phyloP scores from a whole-genome alignment of 2,329 filamentous ascomycete species.

The Falciphora oryzae region DNA sequence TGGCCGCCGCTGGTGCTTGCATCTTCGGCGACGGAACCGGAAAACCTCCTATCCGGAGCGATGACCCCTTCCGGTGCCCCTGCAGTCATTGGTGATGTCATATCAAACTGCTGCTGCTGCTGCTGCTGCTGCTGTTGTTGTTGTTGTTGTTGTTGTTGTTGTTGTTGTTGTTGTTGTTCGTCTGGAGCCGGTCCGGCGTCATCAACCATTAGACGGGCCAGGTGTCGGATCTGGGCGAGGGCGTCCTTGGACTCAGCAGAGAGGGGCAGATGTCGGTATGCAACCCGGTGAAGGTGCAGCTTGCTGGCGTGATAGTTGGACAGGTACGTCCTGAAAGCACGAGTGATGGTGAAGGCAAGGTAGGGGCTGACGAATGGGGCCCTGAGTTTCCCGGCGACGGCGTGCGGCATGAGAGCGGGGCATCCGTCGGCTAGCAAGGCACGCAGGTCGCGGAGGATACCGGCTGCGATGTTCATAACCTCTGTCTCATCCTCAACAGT shows the following conservation, averaged over 20 bases:
- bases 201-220: conserved; percentile 40
- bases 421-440: conserved; percentile 40
- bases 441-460: conserved; percentile 45
- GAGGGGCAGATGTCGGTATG: conserved; percentile 47
- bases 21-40: conserved; percentile 28
- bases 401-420: conserved; percentile 50
- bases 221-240: conserved; percentile 40
- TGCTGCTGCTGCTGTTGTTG: background rate
- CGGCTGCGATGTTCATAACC: conserved; percentile 47
- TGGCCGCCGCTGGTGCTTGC: background rate
- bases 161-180: background rate
- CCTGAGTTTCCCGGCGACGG: conserved; percentile 44
- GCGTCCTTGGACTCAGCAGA: conserved; percentile 43
- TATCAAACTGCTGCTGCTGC: background rate
- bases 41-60: background rate
- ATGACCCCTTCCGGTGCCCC: background rate
- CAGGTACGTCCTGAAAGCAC: conserved; percentile 49
- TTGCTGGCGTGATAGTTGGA: conserved; percentile 52
- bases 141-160: background rate
- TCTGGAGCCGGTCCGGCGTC: conserved; percentile 27
- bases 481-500: conserved; percentile 54
- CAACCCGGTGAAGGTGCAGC: conserved; percentile 51
- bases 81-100: background rate
- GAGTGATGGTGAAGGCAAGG: conserved; percentile 43
- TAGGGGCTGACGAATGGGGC: conserved; percentile 41